Evolutionary conservation across 2,329 filamentous ascomycete genomes (phyloP).

Genomic region (Ophiostoma montium): DNA sequence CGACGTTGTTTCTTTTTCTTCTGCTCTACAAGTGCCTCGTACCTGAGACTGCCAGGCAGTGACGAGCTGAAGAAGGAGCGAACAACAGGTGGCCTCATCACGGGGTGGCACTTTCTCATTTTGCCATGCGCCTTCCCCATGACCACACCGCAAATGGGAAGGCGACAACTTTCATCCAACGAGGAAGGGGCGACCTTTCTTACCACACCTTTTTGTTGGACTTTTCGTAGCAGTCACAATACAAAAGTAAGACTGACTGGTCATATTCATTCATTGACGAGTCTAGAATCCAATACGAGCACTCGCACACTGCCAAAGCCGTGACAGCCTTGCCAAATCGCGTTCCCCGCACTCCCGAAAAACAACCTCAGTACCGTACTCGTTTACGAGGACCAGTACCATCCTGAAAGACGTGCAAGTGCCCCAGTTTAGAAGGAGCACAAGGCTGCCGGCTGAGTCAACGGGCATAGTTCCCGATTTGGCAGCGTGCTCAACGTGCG

Average conservation of each 20-base stretch:
- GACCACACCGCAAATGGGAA: not conserved
- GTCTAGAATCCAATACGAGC: too few species aligned
- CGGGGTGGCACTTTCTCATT: not conserved
- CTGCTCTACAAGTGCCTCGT: too few species aligned
- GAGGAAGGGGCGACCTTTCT: not conserved
- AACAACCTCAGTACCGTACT: not conserved
- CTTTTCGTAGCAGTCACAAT: too few species aligned
- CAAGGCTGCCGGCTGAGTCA: slow-evolving; percentile 8
- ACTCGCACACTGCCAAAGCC: not conserved
- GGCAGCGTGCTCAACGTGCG: not conserved
- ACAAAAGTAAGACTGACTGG: too few species aligned
- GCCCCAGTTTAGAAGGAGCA: not conserved
- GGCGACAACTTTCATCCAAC: not conserved
- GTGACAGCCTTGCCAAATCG: slow-evolving; percentile 7
- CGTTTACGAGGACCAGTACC: too few species aligned
- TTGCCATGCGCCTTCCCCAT: not conserved
- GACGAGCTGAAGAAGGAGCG: not conserved
- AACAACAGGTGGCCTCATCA: not conserved
- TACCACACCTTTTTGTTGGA: not conserved
- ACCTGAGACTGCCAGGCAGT: too few species aligned
- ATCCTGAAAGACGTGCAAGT: not conserved
- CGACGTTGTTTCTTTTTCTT: not conserved
- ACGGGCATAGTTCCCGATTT: not conserved
- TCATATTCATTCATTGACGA: too few species aligned
- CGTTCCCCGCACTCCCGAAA: slow-evolving; percentile 1